Evolutionary conservation across 2,329 filamentous ascomycete genomes (phyloP).

Genomic region (Decorospora gaudefroyi): DNA sequence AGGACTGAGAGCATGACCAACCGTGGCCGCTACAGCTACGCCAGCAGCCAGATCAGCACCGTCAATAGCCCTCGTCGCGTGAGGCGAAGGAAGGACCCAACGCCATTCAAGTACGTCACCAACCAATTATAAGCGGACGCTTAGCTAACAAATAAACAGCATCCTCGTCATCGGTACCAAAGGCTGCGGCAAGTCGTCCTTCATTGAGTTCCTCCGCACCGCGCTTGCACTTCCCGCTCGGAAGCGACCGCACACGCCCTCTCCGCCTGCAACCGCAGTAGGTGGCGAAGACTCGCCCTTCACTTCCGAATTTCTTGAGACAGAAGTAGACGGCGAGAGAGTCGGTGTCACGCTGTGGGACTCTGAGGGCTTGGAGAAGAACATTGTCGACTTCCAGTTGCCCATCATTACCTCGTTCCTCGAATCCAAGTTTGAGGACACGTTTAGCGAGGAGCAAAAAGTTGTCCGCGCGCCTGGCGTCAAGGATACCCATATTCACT

Average conservation of each 20-base stretch:
- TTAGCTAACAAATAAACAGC: constrained; percentile 55
- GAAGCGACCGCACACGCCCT: constrained; percentile 62
- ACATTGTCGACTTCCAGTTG: constrained; percentile 90
- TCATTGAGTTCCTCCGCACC: constrained; percentile 91
- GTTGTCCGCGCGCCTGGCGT: constrained; percentile 89
- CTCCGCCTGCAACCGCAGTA: constrained; percentile 54
- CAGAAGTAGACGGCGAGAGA: constrained; percentile 89
- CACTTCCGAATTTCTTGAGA: constrained; percentile 87
- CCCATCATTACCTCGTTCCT: constrained; percentile 89
- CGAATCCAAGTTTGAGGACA: constrained; percentile 98
- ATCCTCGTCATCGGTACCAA: constrained; percentile 88
- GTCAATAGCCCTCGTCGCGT: constrained; percentile 92
- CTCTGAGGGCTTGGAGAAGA: constrained; percentile 92
- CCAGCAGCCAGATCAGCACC: constrained; percentile 85
- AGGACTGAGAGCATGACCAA: constrained; percentile 94
- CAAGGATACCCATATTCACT: constrained; percentile 96
- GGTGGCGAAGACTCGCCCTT: constrained; percentile 60
- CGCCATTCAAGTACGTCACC: constrained; percentile 91
- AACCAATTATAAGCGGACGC: neutral
- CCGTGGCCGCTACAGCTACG: constrained; percentile 94
- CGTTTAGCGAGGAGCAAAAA: constrained; percentile 96
- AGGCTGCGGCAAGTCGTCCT: constrained; percentile 91
- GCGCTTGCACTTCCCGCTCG: constrained; percentile 81
- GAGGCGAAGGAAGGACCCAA: constrained; percentile 93
- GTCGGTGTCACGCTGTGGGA: constrained; percentile 96